Percentiles rank a stretch among this genome's conserved stretches.
Conservation (phyloP, 345 rosid genomes). For the Gossypium mustelinum region DNA sequence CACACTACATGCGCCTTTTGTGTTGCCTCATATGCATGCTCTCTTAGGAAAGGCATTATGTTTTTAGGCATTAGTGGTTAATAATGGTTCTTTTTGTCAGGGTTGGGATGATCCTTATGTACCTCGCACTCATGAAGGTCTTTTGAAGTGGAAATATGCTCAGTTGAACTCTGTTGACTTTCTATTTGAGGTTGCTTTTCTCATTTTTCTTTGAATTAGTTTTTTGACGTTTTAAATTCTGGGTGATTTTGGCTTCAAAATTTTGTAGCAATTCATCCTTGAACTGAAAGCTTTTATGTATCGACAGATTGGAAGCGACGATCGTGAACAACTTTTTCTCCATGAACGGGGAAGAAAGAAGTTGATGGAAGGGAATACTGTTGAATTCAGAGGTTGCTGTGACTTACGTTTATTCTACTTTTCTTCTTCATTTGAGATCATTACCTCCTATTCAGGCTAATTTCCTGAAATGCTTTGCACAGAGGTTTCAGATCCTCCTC, state of each 20-base stretch:
- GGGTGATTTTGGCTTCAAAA: not conserved
- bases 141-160: conserved; percentile 95
- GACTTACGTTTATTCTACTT: not conserved
- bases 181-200: conserved; percentile 63
- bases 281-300: conserved; percentile 9
- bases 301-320: conserved; percentile 53
- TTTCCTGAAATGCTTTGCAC: conserved; percentile 35
- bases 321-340: conserved; percentile 47
- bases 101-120: conserved; percentile 98
- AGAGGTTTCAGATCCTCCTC: conserved; percentile 75
- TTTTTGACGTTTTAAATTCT: not conserved
- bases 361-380: conserved; percentile 71
- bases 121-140: conserved; percentile 93
- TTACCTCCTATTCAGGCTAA: not conserved
- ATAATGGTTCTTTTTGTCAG: conserved; percentile 32
- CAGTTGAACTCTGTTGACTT: conserved; percentile 95
- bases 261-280: not conserved
- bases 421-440: not conserved
- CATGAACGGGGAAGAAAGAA: conserved; percentile 75
- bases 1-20: not conserved
- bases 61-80: conserved; percentile 5
- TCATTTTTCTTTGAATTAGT: not conserved
- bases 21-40: not conserved
- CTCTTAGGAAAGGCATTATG: not conserved
- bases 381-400: conserved; percentile 61